Conservation (phyloP, 2,329 filamentous ascomycete genomes). For the Verruconis gallopava region DNA sequence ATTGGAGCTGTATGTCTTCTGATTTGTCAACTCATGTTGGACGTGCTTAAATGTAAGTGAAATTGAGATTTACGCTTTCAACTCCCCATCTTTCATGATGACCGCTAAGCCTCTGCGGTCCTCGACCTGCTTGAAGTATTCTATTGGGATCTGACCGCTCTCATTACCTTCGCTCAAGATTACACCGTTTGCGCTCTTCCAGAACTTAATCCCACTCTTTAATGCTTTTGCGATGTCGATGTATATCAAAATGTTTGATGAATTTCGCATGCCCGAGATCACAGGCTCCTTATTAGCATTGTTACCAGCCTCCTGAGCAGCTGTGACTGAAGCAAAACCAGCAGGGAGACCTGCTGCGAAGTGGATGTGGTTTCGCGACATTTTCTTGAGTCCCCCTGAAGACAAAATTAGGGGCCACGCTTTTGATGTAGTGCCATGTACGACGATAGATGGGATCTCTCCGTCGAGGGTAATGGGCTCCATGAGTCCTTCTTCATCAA, state of each 20-base stretch:
- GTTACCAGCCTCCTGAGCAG: conserved; percentile 5
- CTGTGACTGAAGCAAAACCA: conserved; percentile 23
- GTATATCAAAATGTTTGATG: conserved; percentile 52
- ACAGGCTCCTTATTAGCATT: conserved; percentile 29
- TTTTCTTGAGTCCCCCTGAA: conserved; percentile 65
- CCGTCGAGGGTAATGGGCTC: conserved; percentile 47
- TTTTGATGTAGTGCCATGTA: conserved; percentile 81
- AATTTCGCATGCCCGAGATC: conserved; percentile 67
- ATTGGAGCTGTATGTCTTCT: too few relatives aligned
- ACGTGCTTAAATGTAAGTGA: too few relatives aligned
- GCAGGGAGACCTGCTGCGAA: conserved; percentile 62
- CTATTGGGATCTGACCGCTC: conserved; percentile 48
- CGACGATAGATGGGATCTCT: conserved; percentile 52
- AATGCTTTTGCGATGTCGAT: conserved; percentile 59
- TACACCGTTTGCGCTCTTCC: conserved; percentile 42
- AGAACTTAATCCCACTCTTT: conserved; percentile 53
- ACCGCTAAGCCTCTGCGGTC: conserved; percentile 49
- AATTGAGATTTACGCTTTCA: too few relatives aligned
- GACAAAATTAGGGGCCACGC: conserved; percentile 64
- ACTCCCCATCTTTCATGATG: conserved; percentile 57
- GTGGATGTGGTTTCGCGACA: conserved; percentile 82
- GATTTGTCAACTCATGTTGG: too few relatives aligned
- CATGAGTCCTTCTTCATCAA: conserved; percentile 59
- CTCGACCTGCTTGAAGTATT: conserved; percentile 60
- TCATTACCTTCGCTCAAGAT: conserved; percentile 36